These are phyloP conservation scores for Acacia pycnantha DNA, from an alignment of 331 rosid species.

Conservation along the genomic window DNA sequence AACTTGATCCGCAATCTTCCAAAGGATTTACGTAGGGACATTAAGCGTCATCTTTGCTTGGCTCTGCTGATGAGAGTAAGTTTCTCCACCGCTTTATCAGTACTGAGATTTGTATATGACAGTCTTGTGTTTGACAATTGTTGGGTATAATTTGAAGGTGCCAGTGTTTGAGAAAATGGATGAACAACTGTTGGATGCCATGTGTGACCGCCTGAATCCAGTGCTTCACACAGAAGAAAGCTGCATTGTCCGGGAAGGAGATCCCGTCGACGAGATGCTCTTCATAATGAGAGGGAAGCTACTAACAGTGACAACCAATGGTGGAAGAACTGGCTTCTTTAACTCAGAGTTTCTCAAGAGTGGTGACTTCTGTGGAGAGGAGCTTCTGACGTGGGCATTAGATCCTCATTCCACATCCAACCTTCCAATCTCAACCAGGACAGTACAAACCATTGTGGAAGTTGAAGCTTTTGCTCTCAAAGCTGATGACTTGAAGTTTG, in stretches of 20 bases:
- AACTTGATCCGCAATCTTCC: conserved; percentile 77
- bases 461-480: conserved; percentile 93
- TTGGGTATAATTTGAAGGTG: conserved; percentile 45
- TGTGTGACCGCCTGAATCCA: conserved; percentile 88
- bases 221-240: conserved; percentile 82
- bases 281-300: conserved; percentile 91
- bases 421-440: conserved; percentile 91
- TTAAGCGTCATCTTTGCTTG: conserved; percentile 92
- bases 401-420: conserved; percentile 81
- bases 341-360: conserved; percentile 86
- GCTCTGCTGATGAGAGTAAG: conserved; percentile 90
- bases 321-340: conserved; percentile 97
- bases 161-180: conserved; percentile 96
- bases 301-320: conserved; percentile 79
- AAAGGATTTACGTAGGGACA: conserved; percentile 90
- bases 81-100: neutral
- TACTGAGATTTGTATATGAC: too few relatives aligned
- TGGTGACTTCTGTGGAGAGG: conserved; percentile 96
- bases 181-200: conserved; percentile 85
- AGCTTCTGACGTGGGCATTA: conserved; percentile 91
- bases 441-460: conserved; percentile 78
- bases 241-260: conserved; percentile 88
- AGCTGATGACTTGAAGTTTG: conserved; percentile 79
- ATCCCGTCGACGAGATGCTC: conserved; percentile 96
- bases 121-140: too few relatives aligned